Evolutionary conservation across 2,329 filamentous ascomycete species (phyloP), one percentile per base, ranked within the genome.

Genomic region (Dactylellina leptospora): DNA sequence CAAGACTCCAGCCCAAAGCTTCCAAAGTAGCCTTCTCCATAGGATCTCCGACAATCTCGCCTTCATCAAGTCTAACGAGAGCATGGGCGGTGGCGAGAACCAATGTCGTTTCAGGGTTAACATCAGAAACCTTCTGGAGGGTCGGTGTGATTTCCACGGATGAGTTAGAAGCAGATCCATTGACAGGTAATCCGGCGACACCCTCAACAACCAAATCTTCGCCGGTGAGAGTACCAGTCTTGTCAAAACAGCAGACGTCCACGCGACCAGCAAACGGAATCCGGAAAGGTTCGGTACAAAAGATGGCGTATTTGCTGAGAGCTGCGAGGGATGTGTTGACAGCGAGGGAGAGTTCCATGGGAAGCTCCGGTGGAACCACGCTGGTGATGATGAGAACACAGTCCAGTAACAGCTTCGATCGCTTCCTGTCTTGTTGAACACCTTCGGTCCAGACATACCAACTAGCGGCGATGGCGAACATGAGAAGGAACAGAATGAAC

Each of bases 401-500:
- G 82, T 99, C 96, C 59, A 99, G 87, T 69, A 99, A 86, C 38
- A 99, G 87, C 86, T 99, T 99, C 48, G 93, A 97, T 75, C 95
- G 89, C 84, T 99, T 97, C 79, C 95, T 90, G 78, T 97, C 93
- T 82, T 90, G 92, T 79, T 86, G 86, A 60, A 99, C 93, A 82
- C 95, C 96, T 81, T 99, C 93, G 74, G 93, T 87, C 95, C 95
- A 99, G 70, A 99, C 95, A 80, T 99, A 99, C 93, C 95, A 97
- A 10, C 95, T 96, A 56, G 95, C 95, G 62, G 95, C 96, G 79
- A 99, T 87, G 77, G 96, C 96, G 82, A 99, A 99, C 77, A 97
- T 86, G 60, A 96, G 86, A 25, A 99, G 85, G 85, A 99, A 99
- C 70, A 99, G 85, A 75, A 99, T 99, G 83, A 99, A 99, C 73